Base-by-base conservation (phyloP, 2,329 filamentous ascomycete genomes). In the Colletotrichum camelliae region DNA sequence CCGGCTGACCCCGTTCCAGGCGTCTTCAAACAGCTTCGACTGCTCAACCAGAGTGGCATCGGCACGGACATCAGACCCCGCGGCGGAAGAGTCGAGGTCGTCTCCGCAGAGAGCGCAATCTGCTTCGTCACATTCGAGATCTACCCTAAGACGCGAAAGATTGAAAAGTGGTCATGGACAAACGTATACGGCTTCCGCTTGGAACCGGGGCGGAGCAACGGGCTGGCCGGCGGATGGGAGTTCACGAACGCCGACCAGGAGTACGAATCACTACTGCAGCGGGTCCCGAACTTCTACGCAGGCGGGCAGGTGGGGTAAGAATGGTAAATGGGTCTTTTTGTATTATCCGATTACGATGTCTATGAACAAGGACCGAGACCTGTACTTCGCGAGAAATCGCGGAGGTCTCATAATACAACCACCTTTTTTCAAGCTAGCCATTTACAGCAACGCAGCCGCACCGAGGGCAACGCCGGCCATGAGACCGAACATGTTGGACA, bases 231-330 rank as follows among this genome's bases (percentile, higher is more conserved):
- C 74, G 16, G 75, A 67, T 52, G 81, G 81, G 3, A 79, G 75
- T 37, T 73, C 18, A 13, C 80, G 79, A 18, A 79, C 16, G 8
- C 78, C 5, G 83, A 84, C 75, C 72, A 72, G 9, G 81, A 83
- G 37, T 72, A 82, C 37, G 80, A 81, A 67, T 67, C 55, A 13
- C 75, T 72, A 79, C 80, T 39, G 74, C 82, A 8, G 35, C 80
- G 70, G 77, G 66, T 76, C 3, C 74, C 74, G 0, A 18, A 67
- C 52, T 82, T 65, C 78, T 84, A 9, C 81, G 1, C 61, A 12
- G 35, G 61, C 6, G 67, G 61, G 1, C 60, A 27, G 6, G 48
- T 66, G 16, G 37, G 13, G 33, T 37, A 48, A 48, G 13, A 27
- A 39, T 18, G 15, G 15, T 12, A 70, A 27, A 18, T 60, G 27